phyloP scores from a whole-genome alignment of 2,329 filamentous ascomycete species.

The Neoscytalidium dimidiatum region DNA sequence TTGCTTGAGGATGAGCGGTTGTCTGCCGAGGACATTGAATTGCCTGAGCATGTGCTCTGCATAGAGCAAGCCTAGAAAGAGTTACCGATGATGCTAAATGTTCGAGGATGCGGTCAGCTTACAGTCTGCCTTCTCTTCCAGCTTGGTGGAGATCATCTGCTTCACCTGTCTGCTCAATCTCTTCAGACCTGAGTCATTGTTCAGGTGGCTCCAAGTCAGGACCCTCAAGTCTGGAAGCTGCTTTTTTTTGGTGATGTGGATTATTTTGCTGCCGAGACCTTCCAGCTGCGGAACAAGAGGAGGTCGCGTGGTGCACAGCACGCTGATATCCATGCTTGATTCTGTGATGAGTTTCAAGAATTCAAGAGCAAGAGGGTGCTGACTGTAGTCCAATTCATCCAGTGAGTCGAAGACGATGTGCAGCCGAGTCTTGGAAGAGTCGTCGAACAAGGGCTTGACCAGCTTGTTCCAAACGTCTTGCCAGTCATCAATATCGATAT shows the following conservation, averaged over 20 bases:
- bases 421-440: constrained; percentile 23
- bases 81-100: neutral
- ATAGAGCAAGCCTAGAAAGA: constrained; percentile 36
- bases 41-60: constrained; percentile 36
- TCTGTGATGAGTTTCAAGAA: constrained; percentile 28
- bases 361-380: neutral
- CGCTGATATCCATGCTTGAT: constrained; percentile 27
- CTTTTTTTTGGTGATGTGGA: constrained; percentile 31
- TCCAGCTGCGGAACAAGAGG: constrained; percentile 18
- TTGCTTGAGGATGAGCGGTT: constrained; percentile 34
- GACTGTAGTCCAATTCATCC: constrained; percentile 30
- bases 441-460: constrained; percentile 27
- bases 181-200: constrained; percentile 26
- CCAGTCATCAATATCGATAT: neutral
- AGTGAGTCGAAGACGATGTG: constrained; percentile 38
- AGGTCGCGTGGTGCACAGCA: constrained; percentile 30
- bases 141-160: constrained; percentile 32
- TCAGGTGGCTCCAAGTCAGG: constrained; percentile 31
- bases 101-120: too few species aligned
- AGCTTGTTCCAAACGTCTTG: constrained; percentile 24
- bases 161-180: constrained; percentile 31
- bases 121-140: constrained; percentile 36
- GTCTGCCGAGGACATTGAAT: constrained; percentile 34
- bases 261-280: neutral
- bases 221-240: constrained; percentile 31